Evolutionary conservation across 192 early-diverging fungal genomes (phyloP), one percentile per base, ranked within the genome.

Genomic region (Entrophospora sp.): DNA sequence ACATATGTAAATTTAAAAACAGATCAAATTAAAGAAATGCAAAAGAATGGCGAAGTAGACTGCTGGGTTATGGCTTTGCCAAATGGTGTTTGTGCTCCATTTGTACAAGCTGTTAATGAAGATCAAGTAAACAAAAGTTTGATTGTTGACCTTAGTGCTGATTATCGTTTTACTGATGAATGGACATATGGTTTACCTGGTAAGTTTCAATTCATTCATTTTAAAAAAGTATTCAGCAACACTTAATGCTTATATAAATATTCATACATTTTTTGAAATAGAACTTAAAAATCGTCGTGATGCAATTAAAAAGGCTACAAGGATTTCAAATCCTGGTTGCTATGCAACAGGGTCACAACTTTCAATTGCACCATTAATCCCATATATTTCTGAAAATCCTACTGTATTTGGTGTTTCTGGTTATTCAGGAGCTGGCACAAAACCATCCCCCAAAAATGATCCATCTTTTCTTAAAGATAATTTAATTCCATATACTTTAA

Each of bases 341-440:
- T 99, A 99, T 75, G 97, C 97, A 5, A 99, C 97, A 2, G 97
- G 94, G 18, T 87, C 92, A 38, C 97, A 99, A 77, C 73, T 97
- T 67, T 84, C 89, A 0, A 75, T 97, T 62, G 87, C 85, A 8
- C 97, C 97, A 13, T 77, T 99, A 48, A 71, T 94, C 43, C 82
- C 84, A 8, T 84, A 77, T 62, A 51, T 92, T 49, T 80, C 70
- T 0, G 72, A 80, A 30, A 48, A 68, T 12, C 92, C 91, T 22
- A 88, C 92, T 25, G 82, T 97, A 27, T 94, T 96, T 85, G 93
- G 92, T 55, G 92, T 97, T 3, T 94, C 92, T 36, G 97, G 97
- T 16, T 99, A 99, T 81, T 92, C 89, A 69, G 97, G 97, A n/a
- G 97, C 97, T 10, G 97, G 97, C 4, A 99, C 97, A 32, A 94